These are phyloP conservation scores for Penicillium freii DNA, from an alignment of 2,329 filamentous ascomycete genomes.

Conservation along the genomic window DNA sequence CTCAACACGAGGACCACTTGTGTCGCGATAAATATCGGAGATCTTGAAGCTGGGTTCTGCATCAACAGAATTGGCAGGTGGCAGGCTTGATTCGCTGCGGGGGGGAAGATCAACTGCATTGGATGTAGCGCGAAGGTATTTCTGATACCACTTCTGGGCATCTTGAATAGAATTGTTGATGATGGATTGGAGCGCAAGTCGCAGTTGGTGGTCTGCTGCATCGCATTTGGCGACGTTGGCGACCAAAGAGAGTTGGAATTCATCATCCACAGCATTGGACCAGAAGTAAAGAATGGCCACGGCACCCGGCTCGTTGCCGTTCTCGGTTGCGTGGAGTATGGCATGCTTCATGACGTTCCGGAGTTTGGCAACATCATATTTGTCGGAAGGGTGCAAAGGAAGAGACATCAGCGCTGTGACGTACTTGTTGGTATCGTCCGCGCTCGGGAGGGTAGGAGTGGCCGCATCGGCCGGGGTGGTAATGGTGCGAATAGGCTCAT, in stretches of 20 bases:
- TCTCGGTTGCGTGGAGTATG: constrained; percentile 1
- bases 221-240: constrained; percentile 13
- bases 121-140: not conserved
- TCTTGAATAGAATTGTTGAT: constrained; percentile 13
- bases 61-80: constrained; percentile 41
- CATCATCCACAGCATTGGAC: constrained; percentile 14
- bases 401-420: constrained; percentile 12
- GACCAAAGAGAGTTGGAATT: constrained; percentile 21
- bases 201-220: constrained; percentile 5
- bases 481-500: constrained; percentile 6
- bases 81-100: constrained; percentile 39
- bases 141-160: constrained; percentile 17
- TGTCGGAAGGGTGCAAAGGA: constrained; percentile 12
- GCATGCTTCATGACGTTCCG: constrained; percentile 12
- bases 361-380: constrained; percentile 16
- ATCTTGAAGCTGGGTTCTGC: constrained; percentile 29
- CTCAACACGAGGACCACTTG: constrained; percentile 20
- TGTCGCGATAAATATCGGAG: constrained; percentile 25
- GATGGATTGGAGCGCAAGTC: constrained; percentile 13
- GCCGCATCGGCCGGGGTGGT: not conserved
- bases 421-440: constrained; percentile 8
- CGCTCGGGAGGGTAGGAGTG: not conserved
- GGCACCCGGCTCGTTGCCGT: constrained; percentile 7
- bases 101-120: constrained; percentile 2
- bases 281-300: constrained; percentile 20